These are phyloP conservation scores for Spinacia oleracea DNA, from an alignment of 179 eudicot genomes.

Conservation along the genomic window DNA sequence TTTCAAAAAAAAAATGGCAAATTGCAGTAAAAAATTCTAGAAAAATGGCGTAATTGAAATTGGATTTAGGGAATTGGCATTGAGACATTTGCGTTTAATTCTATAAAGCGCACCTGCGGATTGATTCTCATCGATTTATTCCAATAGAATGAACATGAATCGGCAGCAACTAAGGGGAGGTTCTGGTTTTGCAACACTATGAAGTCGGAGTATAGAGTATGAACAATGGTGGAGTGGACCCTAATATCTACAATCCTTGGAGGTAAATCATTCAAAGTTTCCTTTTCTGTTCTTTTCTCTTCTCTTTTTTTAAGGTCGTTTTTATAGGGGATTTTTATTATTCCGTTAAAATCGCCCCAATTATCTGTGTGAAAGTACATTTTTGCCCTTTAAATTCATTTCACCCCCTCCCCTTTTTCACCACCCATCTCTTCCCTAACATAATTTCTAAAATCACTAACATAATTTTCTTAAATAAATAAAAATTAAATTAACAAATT, in stretches of 20 bases:
- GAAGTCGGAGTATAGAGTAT: too few species aligned
- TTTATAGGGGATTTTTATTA: too few species aligned
- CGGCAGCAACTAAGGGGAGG: not conserved
- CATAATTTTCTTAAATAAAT: too few species aligned
- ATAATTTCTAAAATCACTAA: too few species aligned
- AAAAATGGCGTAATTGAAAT: not conserved
- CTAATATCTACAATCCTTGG: slow-evolving; percentile 29
- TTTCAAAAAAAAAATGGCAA: not conserved
- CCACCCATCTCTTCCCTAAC: too few species aligned
- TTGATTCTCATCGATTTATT: not conserved
- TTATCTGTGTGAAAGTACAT: too few species aligned
- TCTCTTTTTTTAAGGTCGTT: too few species aligned
- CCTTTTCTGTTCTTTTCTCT: not conserved
- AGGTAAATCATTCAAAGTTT: not conserved
- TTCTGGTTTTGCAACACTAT: not conserved
- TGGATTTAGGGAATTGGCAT: not conserved
- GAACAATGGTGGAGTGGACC: slow-evolving; percentile 13
- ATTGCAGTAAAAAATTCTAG: not conserved
- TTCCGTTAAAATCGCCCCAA: too few species aligned
- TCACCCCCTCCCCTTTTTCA: too few species aligned
- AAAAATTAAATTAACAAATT: too few species aligned
- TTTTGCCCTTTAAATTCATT: too few species aligned
- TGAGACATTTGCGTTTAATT: not conserved
- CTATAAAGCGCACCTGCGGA: not conserved
- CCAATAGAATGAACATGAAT: not conserved